Base-by-base conservation (phyloP, 371 early-diverging fungal genomes). In the Hamiltosporidium magnivora region DNA sequence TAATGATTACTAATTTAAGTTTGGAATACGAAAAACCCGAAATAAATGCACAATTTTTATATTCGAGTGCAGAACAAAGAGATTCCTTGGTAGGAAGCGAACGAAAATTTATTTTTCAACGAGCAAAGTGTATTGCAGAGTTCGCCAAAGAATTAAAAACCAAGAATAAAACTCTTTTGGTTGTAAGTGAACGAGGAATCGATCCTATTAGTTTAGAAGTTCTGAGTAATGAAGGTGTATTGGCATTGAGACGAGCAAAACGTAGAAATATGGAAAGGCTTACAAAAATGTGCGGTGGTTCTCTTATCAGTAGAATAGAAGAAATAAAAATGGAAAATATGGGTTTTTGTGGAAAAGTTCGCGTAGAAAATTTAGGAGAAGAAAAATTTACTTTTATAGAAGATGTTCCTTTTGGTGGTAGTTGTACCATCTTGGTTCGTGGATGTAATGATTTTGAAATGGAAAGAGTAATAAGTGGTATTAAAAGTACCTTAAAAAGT, bases 21-120 rank as follows among this genome's bases (percentile, higher is more conserved):
- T 85, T 99, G 67, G 99, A 99, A 84, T 99, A 99, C 82, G 99
- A 99, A 80, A 97, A 96, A 86, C 92, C 92, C 75, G 99, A 99
- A 83, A 88, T 97, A 85, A 97, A 99, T 86, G 93, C 97, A 71
- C 89, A 93, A 62, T 98, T 98, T 86, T 95, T 92, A 83, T 99
- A 98, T 84, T 88, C 88, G 74, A 86, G 88, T 55, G 91, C 96
- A 53, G 94, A 92, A 71, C 94, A 99, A 83, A 89, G 98, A 73
- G 94, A 96, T 71, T 90, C 90, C 82, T 85, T 99, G 66, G 92
- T 97, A 60, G 93, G 90, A 81, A 91, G 90, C 14, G 99, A 99
- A 84, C 88, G 96, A 62, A 86, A 89, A 70, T 91, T 93, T 75
- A 91, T 95, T 42, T 90, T 94, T 78, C 89, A 90, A 58, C 89